Base-by-base conservation (phyloP, 148 eudicot species). In the Bassia scoparia region DNA sequence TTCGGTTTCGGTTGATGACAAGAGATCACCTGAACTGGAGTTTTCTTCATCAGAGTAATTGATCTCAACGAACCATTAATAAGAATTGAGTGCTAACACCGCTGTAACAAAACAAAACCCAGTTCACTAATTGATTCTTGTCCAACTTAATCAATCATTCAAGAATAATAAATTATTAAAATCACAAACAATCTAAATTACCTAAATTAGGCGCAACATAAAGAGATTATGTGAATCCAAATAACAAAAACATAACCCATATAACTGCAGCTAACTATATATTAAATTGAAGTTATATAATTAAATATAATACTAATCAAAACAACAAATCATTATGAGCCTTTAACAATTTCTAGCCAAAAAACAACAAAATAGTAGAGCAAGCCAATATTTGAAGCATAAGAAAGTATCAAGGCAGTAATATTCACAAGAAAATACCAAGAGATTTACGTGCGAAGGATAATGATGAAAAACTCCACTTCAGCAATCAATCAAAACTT, bases 1-100 rank as follows among this genome's bases (percentile, higher is more conserved):
- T 44, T 46, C 41, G 67, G 49, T 58, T 71, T 71, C 49, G 63
- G 11, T 37, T 68, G 79, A 68, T 77, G 61, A 70, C 67, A 46
- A 74, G 76, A 7, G 67, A 30, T 74, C 76, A 73, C 65, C 76
- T 62, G 68, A 46, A 16, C 79, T 56, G 23, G 80, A 24, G 54
- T 7, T 64, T 71, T 77, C 67, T 62, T 70, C 81, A 77, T 34
- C 17, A 82, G 69, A 70, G 48, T 76, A 75, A 87, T 68, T 37
- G 83, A 68, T 83, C 87, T 31, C 82, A 74, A 78, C 81, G 85
- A 82, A 56, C 89, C 78, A 83, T 82, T 15, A 55, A 34, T 38
- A 41, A 3, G 35, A 38, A 37, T 66, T 60, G 34, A 34, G 38
- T 72, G 84, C 76, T 63, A 61, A 68, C 80, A 63, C 48, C 77